phyloP scores from a whole-genome alignment of 768 basidiomycete species.

The Rhizopogon vesiculosus region DNA sequence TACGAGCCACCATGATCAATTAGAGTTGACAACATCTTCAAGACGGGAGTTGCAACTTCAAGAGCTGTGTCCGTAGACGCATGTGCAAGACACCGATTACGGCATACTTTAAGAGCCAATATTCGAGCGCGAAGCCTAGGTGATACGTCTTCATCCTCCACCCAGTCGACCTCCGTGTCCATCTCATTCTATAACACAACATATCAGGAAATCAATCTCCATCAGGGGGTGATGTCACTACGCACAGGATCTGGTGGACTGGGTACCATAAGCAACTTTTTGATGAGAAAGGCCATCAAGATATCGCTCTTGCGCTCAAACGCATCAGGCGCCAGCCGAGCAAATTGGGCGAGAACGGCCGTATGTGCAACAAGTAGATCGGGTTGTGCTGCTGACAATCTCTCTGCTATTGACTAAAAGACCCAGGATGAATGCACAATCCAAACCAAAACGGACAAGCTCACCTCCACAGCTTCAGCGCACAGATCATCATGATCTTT shows the following conservation, averaged over 20 bases:
- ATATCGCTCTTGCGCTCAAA: constrained; percentile 79
- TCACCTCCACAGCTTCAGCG: constrained; percentile 59
- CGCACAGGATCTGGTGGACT: constrained; percentile 41
- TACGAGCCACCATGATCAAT: constrained; percentile 67
- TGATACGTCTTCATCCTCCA: constrained; percentile 58
- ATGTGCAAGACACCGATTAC: constrained; percentile 75
- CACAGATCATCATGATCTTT: constrained; percentile 50
- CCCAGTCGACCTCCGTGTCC: constrained; percentile 71
- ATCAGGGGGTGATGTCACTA: constrained; percentile 1
- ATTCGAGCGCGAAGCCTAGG: constrained; percentile 65
- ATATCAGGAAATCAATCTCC: not conserved
- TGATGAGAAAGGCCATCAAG: constrained; percentile 68
- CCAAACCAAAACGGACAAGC: constrained; percentile 5
- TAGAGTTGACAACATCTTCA: constrained; percentile 73
- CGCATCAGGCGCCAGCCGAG: constrained; percentile 57
- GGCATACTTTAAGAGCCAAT: constrained; percentile 72
- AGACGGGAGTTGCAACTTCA: constrained; percentile 67
- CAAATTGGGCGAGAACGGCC: constrained; percentile 71
- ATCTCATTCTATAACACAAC: constrained; percentile 43
- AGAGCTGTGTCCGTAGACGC: constrained; percentile 51
- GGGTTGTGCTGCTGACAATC: constrained; percentile 41
- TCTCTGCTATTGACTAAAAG: constrained; percentile 52
- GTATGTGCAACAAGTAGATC: constrained; percentile 61
- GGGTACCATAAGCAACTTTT: constrained; percentile 63
- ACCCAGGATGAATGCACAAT: not conserved